phyloP scores from a whole-genome alignment of 2,329 filamentous ascomycete genomes.

The Fusarium protoensiforme region DNA sequence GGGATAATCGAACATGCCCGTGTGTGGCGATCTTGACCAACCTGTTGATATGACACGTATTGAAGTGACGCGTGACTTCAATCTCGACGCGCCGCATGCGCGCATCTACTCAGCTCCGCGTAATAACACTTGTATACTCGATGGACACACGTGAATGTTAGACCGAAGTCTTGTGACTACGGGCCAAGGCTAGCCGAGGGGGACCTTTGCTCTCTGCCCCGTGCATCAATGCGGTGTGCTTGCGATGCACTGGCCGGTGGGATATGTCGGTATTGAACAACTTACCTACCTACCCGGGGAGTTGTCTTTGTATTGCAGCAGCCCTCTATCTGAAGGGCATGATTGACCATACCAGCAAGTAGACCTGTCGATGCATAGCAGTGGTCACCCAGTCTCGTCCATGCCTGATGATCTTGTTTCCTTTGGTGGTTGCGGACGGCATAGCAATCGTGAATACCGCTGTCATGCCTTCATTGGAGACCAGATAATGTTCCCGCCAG shows the following conservation, averaged over 20 bases:
- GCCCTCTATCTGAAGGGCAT: neutral
- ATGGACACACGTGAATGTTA: neutral
- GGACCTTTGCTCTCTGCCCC: neutral
- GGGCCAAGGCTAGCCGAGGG: neutral
- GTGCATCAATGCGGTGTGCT: neutral
- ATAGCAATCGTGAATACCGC: neutral
- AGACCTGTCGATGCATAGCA: neutral
- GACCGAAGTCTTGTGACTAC: neutral
- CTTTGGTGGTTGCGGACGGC: neutral
- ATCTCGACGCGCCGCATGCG: neutral
- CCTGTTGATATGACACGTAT: neutral
- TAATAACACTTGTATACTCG: neutral
- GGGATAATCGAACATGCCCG: constrained; percentile 48
- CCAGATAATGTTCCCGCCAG: neutral
- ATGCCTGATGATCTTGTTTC: neutral
- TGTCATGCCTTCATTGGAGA: neutral
- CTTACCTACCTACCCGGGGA: neutral
- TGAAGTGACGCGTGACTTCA: neutral
- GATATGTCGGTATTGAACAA: neutral
- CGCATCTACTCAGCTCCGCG: neutral
- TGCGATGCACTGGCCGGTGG: neutral
- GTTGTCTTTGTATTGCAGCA: neutral
- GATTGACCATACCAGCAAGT: neutral
- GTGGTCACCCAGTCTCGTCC: neutral
- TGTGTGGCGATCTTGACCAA: constrained; percentile 40